Base-by-base conservation (phyloP, 2,329 filamentous ascomycete species). In the Whalleya microplaca region DNA sequence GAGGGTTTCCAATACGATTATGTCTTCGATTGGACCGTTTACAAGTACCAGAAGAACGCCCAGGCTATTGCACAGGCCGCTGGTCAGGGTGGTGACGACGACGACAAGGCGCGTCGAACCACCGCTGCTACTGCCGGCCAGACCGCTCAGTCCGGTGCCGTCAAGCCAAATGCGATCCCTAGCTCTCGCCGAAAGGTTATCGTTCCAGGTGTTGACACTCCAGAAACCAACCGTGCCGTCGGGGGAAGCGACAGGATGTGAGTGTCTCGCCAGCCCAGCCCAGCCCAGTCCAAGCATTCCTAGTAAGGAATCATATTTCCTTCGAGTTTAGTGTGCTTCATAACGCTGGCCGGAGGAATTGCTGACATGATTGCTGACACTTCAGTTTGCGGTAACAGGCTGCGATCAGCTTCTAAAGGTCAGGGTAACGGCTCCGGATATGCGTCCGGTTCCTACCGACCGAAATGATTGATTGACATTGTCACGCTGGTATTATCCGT, bases 1-100 rank as follows among this genome's bases (percentile, higher is more conserved):
- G 95, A 98, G 78, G 95, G 94, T 54, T 99, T 98, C 88, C 95
- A 99, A 81, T 98, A 99, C 77, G 95, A 99, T 79, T 98, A 99
- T 70, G 95, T 99, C 69, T 99, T 99, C 71, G 95, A 99, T 80
- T 99, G 95, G 95, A 99, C 95, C 58, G 95, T 98, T 71, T 98
- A 97, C 87, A 98, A 98, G 83, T 97, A 98, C 84, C 93, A 97
- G 85, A 97, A 97, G 88, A 98, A 97, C 70, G 93, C 93, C 53
- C 91, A 96, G 80, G 92, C 92, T 71, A 96, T 96, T 75, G 91
- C 91, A 67, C 89, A 94, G 76, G 90, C 90, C 67, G 87, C 87
- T 65, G 87, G 84, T 66, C 82, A 84, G 68, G 81, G 84, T 75
- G 85, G 84, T 66, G 89, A 92, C 64, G 86, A 87, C 41, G 89